Evolutionary conservation across 805 yeast species (phyloP).

Genomic region (Hanseniaspora pseudoguilliermondii): DNA sequence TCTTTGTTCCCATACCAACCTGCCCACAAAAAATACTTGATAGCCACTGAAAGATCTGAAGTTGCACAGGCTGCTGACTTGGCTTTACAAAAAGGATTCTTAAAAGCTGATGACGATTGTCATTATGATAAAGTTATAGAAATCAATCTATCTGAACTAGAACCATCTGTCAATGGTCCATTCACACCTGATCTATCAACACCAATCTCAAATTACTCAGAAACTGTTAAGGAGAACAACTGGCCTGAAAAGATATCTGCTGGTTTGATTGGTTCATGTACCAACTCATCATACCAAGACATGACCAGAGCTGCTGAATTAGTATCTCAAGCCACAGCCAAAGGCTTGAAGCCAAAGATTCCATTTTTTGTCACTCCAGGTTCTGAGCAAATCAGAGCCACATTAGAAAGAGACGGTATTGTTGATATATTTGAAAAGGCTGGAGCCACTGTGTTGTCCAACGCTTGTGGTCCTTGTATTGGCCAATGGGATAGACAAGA

Average conservation of each 20-base stretch:
- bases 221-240: slow-evolving; percentile 52
- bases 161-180: slow-evolving; percentile 95
- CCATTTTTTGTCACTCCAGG: slow-evolving; percentile 96
- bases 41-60: slow-evolving; percentile 71
- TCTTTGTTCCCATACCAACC: slow-evolving; percentile 90
- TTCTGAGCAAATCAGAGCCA: slow-evolving; percentile 94
- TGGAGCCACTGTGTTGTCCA: slow-evolving; percentile 88
- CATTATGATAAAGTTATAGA: slow-evolving; percentile 88
- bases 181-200: slow-evolving; percentile 97
- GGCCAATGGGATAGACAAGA: slow-evolving; percentile 98
- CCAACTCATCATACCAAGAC: slow-evolving; percentile 96
- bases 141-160: slow-evolving; percentile 71
- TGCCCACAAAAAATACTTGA: slow-evolving; percentile 64
- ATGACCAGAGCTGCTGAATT: slow-evolving; percentile 93
- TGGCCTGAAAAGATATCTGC: slow-evolving; percentile 86
- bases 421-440: slow-evolving; percentile 65
- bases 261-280: slow-evolving; percentile 95
- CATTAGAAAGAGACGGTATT: slow-evolving; percentile 89
- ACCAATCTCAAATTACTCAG: slow-evolving; percentile 70
- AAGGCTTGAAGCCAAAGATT: slow-evolving; percentile 79
- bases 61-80: slow-evolving; percentile 72
- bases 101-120: slow-evolving; percentile 76
- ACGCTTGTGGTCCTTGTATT: slow-evolving; percentile 98
- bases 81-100: slow-evolving; percentile 41
- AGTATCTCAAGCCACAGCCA: slow-evolving; percentile 72